Base-by-base conservation (phyloP, 306 rosid genomes). In the Glycine latifolia region DNA sequence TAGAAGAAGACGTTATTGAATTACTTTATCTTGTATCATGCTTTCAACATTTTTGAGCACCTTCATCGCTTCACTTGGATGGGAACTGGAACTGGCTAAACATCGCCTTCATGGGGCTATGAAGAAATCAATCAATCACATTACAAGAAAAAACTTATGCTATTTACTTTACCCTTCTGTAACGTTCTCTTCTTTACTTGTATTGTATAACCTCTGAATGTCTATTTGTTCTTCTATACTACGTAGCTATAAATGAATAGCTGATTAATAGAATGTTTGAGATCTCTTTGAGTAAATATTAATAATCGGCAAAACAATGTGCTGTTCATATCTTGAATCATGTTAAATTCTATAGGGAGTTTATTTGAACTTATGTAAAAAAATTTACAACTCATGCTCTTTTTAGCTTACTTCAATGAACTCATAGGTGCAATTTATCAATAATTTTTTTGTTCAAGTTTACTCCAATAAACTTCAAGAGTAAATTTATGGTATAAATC, bases 91-190 rank as follows among this genome's bases (percentile, higher is more conserved):
- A 26, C 31, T 26, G 31, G 31, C 31, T 26, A 26, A 26, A 26
- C 31, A 26, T 26, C 31, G 31, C 31, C 31, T 26, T 26, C 31
- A 26, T 26, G 31, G 54, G 12, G 54, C 41, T 48, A 14, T 10
- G 53, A 37, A 77, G 20, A 49, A 77, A 46, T 35, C 47, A 47
- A 13, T 75, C 33, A 47, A 11, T 75, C 44, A 41, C 79, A 58
- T 4, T 4, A 26, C 8, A 7, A 33, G 41, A 43, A 59, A 53
- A 41, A 0, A 9, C 50, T 39, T 71, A 2, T 54, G 31, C 20
- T 41, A 73, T 73, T 54, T 11, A 60, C 33, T 65, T 50, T 65
- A 10, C 67, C 13, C 62, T 46, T 49, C 20, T 73, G 61, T n/a
- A 20, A n/a, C 13, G 3, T 65, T 39, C 5, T 63, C 26, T 54